Conservation (phyloP, 2,329 filamentous ascomycete genomes). For the Boeremia lycopersici region DNA sequence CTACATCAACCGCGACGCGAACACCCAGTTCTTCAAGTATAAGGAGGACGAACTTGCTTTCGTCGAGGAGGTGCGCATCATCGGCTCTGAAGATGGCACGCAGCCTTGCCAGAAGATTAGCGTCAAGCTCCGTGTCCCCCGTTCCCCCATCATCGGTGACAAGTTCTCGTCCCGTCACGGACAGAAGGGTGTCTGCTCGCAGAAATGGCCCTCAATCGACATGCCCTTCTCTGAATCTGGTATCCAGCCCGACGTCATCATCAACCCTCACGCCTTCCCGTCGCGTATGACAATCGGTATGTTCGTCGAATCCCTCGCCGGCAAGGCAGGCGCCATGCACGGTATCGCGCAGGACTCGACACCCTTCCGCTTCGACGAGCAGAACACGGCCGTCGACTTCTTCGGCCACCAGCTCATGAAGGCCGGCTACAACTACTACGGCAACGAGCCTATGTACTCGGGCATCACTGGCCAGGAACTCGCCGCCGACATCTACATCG, state of each 20-base stretch:
- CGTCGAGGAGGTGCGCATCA: constrained; percentile 89
- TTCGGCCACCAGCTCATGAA: constrained; percentile 95
- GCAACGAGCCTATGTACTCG: constrained; percentile 98
- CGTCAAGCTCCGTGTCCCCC: constrained; percentile 89
- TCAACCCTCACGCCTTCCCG: constrained; percentile 99
- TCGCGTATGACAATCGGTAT: constrained; percentile 99
- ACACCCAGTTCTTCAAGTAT: constrained; percentile 90
- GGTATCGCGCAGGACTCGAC: constrained; percentile 96
- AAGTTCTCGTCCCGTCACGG: constrained; percentile 99
- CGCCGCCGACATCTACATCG: constrained; percentile 92
- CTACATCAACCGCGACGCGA: constrained; percentile 82
- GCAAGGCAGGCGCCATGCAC: constrained; percentile 92
- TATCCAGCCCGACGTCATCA: constrained; percentile 96
- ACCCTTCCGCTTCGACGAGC: constrained; percentile 91
- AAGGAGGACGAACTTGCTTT: constrained; percentile 89
- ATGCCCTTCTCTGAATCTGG: constrained; percentile 98
- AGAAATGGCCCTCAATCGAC: constrained; percentile 91
- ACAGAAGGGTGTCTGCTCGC: constrained; percentile 95
- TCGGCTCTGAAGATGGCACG: constrained; percentile 81
- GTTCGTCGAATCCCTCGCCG: constrained; percentile 96
- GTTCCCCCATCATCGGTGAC: constrained; percentile 92
- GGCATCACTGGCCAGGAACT: constrained; percentile 96
- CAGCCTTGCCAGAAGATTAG: constrained; percentile 88
- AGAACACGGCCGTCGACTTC: constrained; percentile 89
- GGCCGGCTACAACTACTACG: constrained; percentile 97